These are phyloP conservation scores for Buxus sempervirens DNA, from an alignment of 164 flowering plant genomes.

Conservation along the genomic window DNA sequence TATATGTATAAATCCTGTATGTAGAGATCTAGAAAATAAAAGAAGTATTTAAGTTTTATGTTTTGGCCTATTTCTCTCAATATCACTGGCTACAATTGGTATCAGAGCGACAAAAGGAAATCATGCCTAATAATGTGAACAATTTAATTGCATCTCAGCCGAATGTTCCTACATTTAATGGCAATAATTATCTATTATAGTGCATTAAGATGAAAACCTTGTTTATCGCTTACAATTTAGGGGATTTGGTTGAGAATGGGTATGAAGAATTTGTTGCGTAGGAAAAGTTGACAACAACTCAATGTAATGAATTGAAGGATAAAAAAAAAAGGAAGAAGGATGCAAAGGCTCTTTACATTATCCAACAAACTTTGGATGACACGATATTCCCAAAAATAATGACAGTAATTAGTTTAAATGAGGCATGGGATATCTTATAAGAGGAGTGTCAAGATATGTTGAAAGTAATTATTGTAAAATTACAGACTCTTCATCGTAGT, in stretches of 20 bases:
- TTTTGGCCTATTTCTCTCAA: too few relatives aligned
- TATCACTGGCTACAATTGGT: too few relatives aligned
- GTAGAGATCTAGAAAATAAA: too few relatives aligned
- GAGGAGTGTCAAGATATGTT: neutral
- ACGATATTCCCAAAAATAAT: constrained; percentile 3
- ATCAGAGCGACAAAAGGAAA: too few relatives aligned
- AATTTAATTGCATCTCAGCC: too few relatives aligned
- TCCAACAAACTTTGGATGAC: constrained; percentile 9
- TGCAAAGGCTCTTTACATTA: neutral
- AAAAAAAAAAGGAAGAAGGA: neutral
- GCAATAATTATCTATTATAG: too few relatives aligned
- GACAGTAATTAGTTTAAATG: neutral
- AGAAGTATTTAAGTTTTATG: too few relatives aligned
- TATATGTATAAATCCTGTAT: too few relatives aligned
- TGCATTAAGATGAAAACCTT: too few relatives aligned
- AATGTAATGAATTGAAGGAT: neutral
- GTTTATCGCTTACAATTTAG: neutral
- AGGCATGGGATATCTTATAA: constrained; percentile 6
- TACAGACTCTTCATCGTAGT: constrained; percentile 7
- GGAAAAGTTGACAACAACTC: neutral
- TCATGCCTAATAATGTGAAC: too few relatives aligned
- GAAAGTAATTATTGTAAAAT: constrained; percentile 1
- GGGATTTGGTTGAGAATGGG: constrained; percentile 2
- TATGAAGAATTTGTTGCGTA: neutral
- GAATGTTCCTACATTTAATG: too few relatives aligned